phyloP scores from a whole-genome alignment of 1,284 basidiomycete genomes.

The Malassezia sympodialis region DNA sequence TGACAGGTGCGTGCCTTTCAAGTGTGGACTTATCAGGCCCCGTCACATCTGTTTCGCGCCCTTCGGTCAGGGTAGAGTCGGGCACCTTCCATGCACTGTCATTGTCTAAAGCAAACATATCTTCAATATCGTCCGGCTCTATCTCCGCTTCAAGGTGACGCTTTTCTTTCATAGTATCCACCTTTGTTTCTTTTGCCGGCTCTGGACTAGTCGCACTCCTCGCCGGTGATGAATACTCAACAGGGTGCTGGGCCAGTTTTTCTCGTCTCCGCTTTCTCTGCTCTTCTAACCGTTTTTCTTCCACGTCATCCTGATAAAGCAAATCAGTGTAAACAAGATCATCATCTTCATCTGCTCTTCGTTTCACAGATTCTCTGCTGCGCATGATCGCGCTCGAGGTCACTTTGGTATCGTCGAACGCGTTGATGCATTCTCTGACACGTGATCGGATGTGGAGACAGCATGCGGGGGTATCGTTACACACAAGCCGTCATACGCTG shows the following conservation, averaged over 20 bases:
- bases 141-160: too few relatives aligned
- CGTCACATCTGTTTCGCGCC: conserved; percentile 21
- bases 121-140: conserved; percentile 36
- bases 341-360: not conserved
- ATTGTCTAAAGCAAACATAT: conserved; percentile 43
- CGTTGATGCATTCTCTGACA: not conserved
- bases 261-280: conserved; percentile 28
- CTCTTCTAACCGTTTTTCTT: conserved; percentile 21
- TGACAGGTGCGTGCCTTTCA: not conserved
- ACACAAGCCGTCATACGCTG: conserved; percentile 15
- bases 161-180: not conserved
- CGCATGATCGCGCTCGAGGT: not conserved
- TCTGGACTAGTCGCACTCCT: not conserved
- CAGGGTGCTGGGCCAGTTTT: conserved; percentile 6
- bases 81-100: conserved; percentile 6
- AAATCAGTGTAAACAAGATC: not conserved
- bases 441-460: not conserved
- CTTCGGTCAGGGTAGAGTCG: not conserved
- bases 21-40: not conserved
- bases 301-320: conserved; percentile 8
- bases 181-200: not conserved
- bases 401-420: not conserved
- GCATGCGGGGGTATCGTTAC: conserved; percentile 1
- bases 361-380: not conserved
- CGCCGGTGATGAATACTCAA: not conserved